These are phyloP conservation scores for Botrytis squamosa DNA, from an alignment of 2,329 filamentous ascomycete species.

Conservation along the genomic window DNA sequence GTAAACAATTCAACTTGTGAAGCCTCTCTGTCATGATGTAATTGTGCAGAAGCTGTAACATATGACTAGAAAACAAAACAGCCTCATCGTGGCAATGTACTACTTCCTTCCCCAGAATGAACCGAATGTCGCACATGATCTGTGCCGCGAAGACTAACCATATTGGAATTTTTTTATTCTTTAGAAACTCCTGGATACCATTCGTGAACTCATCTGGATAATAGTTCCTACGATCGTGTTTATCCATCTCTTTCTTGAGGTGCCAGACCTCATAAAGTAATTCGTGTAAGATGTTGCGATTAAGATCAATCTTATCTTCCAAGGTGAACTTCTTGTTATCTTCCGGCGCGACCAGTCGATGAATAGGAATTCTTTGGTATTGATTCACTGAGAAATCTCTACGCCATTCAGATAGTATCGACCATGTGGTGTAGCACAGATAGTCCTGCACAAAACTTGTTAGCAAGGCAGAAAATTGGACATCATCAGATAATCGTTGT, in stretches of 20 bases:
- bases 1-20: too few species aligned
- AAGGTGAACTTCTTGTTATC: not conserved
- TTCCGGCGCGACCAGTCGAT: not conserved
- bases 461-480: not conserved
- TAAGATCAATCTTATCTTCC: not conserved
- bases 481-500: not conserved
- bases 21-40: too few species aligned
- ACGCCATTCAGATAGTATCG: not conserved
- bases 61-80: not conserved
- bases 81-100: slow-evolving; percentile 20
- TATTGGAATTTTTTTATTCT: slow-evolving; percentile 27
- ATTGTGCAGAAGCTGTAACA: rapidly evolving
- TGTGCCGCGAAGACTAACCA: slow-evolving; percentile 38
- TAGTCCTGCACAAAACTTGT: not conserved
- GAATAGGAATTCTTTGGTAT: not conserved
- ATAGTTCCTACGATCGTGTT: not conserved
- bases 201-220: slow-evolving; percentile 37
- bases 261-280: not conserved
- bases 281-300: not conserved
- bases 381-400: not conserved
- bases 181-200: slow-evolving; percentile 32
- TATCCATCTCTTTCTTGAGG: not conserved
- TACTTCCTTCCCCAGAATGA: slow-evolving; percentile 35
- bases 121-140: slow-evolving; percentile 39
- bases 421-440: not conserved